Evolutionary conservation across 2,329 filamentous ascomycete species (phyloP), one percentile per base, ranked within the genome.

Genomic region (Hymenoscyphus repandus): DNA sequence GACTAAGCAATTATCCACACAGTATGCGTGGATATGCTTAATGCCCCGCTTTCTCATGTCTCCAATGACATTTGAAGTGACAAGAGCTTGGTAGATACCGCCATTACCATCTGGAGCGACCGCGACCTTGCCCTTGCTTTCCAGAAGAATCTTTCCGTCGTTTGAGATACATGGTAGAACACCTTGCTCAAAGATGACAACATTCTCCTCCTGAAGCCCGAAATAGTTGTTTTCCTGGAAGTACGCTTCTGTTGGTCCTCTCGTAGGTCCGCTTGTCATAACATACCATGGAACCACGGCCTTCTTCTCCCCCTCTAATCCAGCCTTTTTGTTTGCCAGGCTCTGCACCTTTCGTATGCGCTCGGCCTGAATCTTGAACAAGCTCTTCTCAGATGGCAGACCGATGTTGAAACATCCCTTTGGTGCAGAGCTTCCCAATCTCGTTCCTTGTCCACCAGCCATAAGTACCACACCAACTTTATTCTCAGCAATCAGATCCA

Each of bases 321-420:
- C 79, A 48, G 80, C 75, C 67, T 85, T 82, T 69, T 86, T 83
- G 62, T 83, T 78, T 39, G 92, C 91, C 58, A 97, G 75, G 63
- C 83, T 73, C 73, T 97, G 88, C 7, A 95, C 73, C 74, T 90
- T 95, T 64, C 78, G 78, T 66, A 99, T 97, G 49, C 93, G 80
- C 80, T 99, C 91, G 40, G 88, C 93, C 72, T 99, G 93, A 62
- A 99, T 88, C 76, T 97, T 91, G 79, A 99, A 99, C 53, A 99
- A 80, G 13, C 90, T 90, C 77, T 99, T 99, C 67, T 86, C 74
- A 61, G 90, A 96, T 31, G 92, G 90, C 51, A 99, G 80, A 15
- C 90, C 90, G 69, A 99, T 97, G 68, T 99, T 86, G 72, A 88
- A 99, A 79, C 92, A 97, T 51, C 93, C 93, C 77, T 99, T 99